Evolutionary conservation across 768 basidiomycete species (phyloP), one percentile per base, ranked within the genome.

Genomic region (Leccinum arenicola): DNA sequence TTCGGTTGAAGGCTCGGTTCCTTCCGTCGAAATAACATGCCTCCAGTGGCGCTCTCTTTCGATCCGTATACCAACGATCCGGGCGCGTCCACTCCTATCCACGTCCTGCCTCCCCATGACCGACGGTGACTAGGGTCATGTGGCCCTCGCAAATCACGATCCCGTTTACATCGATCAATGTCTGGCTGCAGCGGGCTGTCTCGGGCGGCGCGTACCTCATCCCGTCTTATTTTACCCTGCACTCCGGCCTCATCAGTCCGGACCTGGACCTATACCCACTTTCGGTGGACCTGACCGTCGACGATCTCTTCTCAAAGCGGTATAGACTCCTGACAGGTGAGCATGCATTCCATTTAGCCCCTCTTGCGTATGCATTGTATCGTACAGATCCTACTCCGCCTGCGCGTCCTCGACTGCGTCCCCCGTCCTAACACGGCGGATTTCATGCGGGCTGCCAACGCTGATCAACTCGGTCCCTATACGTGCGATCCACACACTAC

Each of bases 351-450:
- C 15, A 6, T 31, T 19, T 9, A 25, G 17, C 14, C 1, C 25
- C 23, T 9, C 23, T 3, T 7, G 23, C 3, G 21, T 50, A 17
- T 38, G 12, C 8, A 29, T 51, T 31, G 31, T 19, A 27, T 43
- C 51, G 6, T 35, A 38, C 49, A 62, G 61, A 35, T 55, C 57
- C 9, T 25, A 54, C 2, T 57, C 61, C 4, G 25, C 64, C 1
- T 60, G 56, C 5, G 35, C 64, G 2, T 60, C 58, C 8, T 23
- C 25, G 12, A 57, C 57, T 0, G 31, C 57, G 5, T 64, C 65
- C 0, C 55, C 59, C 10, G 25, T 40, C 19, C n/a, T 55, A 15
- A 52, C 57, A 1, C 51, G 58, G 12, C 33, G 50, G 3, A 23
- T 48, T 45, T 57, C 45, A 9, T 33, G 21, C 11, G 45, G 52